Base-by-base conservation (phyloP, 495 filamentous ascomycete genomes). In the Bryoglossum gracile region DNA sequence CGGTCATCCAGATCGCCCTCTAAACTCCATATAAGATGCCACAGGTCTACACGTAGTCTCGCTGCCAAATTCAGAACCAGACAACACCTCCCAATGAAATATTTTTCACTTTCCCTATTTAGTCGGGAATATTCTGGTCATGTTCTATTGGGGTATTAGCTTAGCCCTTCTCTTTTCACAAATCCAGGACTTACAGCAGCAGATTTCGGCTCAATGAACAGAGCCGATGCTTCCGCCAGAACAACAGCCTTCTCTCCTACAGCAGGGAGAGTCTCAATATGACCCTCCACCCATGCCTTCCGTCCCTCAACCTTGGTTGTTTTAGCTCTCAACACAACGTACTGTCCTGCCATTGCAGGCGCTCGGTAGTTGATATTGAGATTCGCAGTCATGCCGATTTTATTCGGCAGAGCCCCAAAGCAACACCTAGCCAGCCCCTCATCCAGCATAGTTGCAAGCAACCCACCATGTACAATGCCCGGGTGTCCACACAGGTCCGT, bases 231-330 rank as follows among this genome's bases (percentile, higher is more conserved):
- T 67, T 89, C 84, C 22, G 79, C 84, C 37, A 92, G 65, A 19
- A 89, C 75, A 9, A 75, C 60, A 8, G 84, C 81, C 32, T 74
- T 75, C 59, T 80, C 69, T 14, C 76, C 78, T 32, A 54, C 69
- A 40, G 68, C 71, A 30, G 80, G 78, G 10, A 96, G 71, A 18
- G 87, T 84, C 75, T 95, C 91, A 56, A 98, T 85, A 54, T 80
- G 78, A 17, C 87, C 94, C 66, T 89, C 83, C 4, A 96, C 90
- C 91, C 91, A 98, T 17, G 90, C 92, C 66, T 98, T 98, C 51
- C 92, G 75, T 4, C 92, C 94, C 62, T 97, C 91, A 8, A 89
- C 86, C 70, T 86, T 94, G 17, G 79, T 78, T 14, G 89, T 95
- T 58, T 80, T 78, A 16, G 88, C 94, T 45, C 76, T 76, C 37